Base-by-base conservation (phyloP, 2,329 filamentous ascomycete species). In the Ampelomyces quisqualis region DNA sequence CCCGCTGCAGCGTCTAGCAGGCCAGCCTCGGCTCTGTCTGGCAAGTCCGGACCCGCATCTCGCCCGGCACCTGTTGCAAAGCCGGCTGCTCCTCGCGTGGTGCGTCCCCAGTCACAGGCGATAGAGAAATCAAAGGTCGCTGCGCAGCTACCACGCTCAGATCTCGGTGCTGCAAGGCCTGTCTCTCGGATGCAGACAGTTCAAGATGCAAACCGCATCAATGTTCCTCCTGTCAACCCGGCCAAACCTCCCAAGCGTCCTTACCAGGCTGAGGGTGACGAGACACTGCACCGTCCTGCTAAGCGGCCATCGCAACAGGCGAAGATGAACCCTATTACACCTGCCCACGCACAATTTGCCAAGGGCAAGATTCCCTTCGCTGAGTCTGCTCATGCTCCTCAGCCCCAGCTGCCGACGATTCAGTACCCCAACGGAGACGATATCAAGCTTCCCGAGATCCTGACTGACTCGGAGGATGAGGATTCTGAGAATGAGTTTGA, bases 381-480 rank as follows among this genome's bases (percentile, higher is more conserved):
- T 5, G 80, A 90, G 14, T 82, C 81, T 45, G 74, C 58, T n/a
- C 58, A 55, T 22, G 41, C 51, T 34, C 53, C 55, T 70, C 71
- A 43, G 84, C 84, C 82, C 9, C 48, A 53, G 15, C 2, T 73
- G 1, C 73, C 54, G 1, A 87, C 86, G 57, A 85, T 86, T 1
- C 82, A 88, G 37, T 95, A 94, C 70, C 86, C 85, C 47, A 91
- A 89, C 55, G 89, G 90, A 46, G 93, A 98, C 44, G 81, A 80
- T 36, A 96, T 98, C 58, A 86, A 93, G 53, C 80, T 98, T 3
- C 91, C 93, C 0, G 93, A 98, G 55, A 97, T 98, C 55, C 83
- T 90, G 50, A 97, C 93, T 1, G 94, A 98, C 64, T 90, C 89
- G 20, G 90, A 95, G 58, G 88, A 95, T 44, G 86, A 91, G 34